Evolutionary conservation across 2,329 filamentous ascomycete genomes (phyloP).

Genomic region (Penicillium expansum): DNA sequence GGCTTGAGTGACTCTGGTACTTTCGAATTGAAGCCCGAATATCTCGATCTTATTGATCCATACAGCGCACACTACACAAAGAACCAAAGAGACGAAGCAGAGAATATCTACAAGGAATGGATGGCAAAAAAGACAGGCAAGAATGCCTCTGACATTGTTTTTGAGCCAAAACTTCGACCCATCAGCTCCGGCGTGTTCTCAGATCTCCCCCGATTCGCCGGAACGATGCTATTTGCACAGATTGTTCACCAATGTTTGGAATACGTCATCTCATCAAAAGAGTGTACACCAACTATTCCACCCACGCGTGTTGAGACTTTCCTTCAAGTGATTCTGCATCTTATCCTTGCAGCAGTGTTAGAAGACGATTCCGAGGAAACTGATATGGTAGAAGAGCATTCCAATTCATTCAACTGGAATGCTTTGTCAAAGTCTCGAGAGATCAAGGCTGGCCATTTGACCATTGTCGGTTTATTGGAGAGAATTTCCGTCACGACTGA

Average conservation of each 20-base stretch:
- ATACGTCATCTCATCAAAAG: slow-evolving; percentile 70
- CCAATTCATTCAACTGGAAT: slow-evolving; percentile 68
- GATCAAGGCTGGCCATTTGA: slow-evolving; percentile 41
- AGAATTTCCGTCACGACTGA: slow-evolving; percentile 63
- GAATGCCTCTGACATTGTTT: slow-evolving; percentile 77
- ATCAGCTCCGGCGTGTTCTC: slow-evolving; percentile 76
- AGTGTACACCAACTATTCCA: slow-evolving; percentile 70
- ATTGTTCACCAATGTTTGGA: slow-evolving; percentile 84
- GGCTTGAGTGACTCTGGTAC: slow-evolving; percentile 89
- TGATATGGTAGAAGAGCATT: slow-evolving; percentile 47
- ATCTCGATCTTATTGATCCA: slow-evolving; percentile 84
- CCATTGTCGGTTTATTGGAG: slow-evolving; percentile 54
- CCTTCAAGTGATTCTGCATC: slow-evolving; percentile 83
- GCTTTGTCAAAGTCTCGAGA: slow-evolving; percentile 63
- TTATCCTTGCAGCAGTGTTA: slow-evolving; percentile 78
- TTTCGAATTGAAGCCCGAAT: slow-evolving; percentile 86
- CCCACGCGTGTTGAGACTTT: slow-evolving; percentile 84
- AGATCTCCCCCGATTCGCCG: slow-evolving; percentile 73
- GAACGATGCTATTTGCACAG: slow-evolving; percentile 81
- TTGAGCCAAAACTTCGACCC: slow-evolving; percentile 76
- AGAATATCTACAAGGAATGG: slow-evolving; percentile 81
- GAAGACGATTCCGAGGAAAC: slow-evolving; percentile 69
- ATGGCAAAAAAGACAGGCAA: slow-evolving; percentile 86
- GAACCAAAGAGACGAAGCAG: slow-evolving; percentile 94
- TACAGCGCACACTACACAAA: slow-evolving; percentile 96